Conservation (phyloP, 2,329 filamentous ascomycete species). For the Fusarium ramigenum region DNA sequence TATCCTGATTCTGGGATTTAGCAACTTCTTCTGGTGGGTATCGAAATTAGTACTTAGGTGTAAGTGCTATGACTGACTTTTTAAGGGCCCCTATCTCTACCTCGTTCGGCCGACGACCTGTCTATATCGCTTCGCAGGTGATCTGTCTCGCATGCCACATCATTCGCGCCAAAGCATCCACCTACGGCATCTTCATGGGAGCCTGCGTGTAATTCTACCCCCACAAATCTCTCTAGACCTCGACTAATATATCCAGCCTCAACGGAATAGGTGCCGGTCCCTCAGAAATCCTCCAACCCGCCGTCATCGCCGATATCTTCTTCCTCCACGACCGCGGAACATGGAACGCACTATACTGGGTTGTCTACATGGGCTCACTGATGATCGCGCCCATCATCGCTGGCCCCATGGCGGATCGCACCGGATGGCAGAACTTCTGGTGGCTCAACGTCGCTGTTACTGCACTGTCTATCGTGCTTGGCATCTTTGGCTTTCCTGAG, state of each 20-base stretch:
- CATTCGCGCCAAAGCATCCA: background rate
- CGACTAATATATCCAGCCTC: background rate
- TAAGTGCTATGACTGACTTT: accelerated
- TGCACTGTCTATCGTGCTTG: background rate
- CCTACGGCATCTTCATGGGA: conserved; percentile 2
- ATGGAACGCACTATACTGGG: conserved; percentile 33
- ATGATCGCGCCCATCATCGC: conserved; percentile 12
- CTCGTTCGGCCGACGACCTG: background rate
- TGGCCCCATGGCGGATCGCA: background rate
- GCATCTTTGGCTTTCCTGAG: background rate
- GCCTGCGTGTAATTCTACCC: too few species aligned
- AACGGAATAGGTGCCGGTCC: conserved; percentile 23
- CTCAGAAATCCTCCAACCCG: conserved; percentile 21
- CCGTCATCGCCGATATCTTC: conserved; percentile 30
- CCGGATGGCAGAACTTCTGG: conserved; percentile 7
- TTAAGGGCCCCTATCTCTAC: background rate
- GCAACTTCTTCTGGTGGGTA: background rate
- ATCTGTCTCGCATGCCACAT: conserved; percentile 1
- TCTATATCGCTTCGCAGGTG: background rate
- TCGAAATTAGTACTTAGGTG: accelerated
- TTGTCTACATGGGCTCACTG: conserved; percentile 14
- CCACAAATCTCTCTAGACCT: too few species aligned
- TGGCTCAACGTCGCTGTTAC: conserved; percentile 1
- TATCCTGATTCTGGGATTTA: background rate
- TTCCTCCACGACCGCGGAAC: conserved; percentile 31